These are phyloP conservation scores for Backusella liffmaniae DNA, from an alignment of 192 early-diverging fungal species.

Conservation along the genomic window DNA sequence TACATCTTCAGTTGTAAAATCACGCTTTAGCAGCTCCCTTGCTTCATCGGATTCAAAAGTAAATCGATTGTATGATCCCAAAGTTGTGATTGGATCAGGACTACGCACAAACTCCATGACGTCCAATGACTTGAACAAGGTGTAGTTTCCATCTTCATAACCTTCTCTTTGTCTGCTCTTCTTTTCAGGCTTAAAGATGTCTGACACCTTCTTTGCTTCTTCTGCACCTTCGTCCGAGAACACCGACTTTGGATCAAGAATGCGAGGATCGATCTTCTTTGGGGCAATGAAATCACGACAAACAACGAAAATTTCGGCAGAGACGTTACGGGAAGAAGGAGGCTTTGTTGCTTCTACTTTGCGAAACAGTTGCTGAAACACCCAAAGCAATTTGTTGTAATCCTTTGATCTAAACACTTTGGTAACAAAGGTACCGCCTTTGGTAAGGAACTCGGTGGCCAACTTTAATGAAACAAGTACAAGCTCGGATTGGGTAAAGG, in stretches of 20 bases:
- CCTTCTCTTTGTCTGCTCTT: slow-evolving; percentile 89
- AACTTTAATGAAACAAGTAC: slow-evolving; percentile 90
- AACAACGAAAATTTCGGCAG: slow-evolving; percentile 99
- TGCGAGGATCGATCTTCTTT: slow-evolving; percentile 90
- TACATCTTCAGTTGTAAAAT: slow-evolving; percentile 81
- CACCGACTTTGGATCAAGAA: slow-evolving; percentile 91
- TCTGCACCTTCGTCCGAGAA: slow-evolving; percentile 88
- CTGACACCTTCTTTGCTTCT: slow-evolving; percentile 46
- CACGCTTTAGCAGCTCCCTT: slow-evolving; percentile 48
- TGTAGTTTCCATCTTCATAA: slow-evolving; percentile 96
- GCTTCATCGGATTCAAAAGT: slow-evolving; percentile 73
- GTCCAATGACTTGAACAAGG: slow-evolving; percentile 71
- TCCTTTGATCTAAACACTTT: slow-evolving; percentile 99
- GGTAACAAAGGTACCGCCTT: slow-evolving; percentile 95
- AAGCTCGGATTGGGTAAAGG: slow-evolving; percentile 93
- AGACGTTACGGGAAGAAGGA: slow-evolving; percentile 95
- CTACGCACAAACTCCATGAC: slow-evolving; percentile 80
- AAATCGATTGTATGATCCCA: slow-evolving; percentile 77
- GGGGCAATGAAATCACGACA: slow-evolving; percentile 92
- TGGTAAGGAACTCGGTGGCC: slow-evolving; percentile 87
- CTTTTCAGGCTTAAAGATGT: slow-evolving; percentile 94
- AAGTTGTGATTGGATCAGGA: slow-evolving; percentile 74
- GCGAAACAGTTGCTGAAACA: slow-evolving; percentile 94
- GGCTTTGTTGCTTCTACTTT: slow-evolving; percentile 99
- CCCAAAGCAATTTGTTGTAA: slow-evolving; percentile 99